Evolutionary conservation across 139 green algal genomes (phyloP).

Genomic region (Tetradesmus lagerheimii): DNA sequence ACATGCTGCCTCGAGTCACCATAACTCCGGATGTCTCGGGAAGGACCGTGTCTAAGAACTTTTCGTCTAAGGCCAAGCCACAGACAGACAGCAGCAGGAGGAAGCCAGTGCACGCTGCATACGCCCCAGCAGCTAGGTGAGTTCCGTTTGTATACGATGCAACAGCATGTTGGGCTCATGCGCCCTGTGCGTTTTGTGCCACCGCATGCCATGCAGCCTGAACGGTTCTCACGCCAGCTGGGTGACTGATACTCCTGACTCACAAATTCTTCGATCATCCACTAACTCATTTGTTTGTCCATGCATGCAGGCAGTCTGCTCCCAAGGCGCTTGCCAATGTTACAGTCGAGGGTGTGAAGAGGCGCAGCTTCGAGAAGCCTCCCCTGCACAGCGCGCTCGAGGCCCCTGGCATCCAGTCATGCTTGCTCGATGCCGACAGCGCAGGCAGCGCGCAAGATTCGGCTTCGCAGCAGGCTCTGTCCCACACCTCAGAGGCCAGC

Average conservation of each 20-base stretch:
- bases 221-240: neutral
- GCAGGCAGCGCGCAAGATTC: neutral
- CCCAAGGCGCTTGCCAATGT: neutral
- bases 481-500: neutral
- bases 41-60: neutral
- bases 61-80: neutral
- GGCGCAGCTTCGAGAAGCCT: conserved; percentile 1
- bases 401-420: neutral
- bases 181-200: neutral
- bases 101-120: neutral
- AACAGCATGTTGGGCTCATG: neutral
- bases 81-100: conserved; percentile 2
- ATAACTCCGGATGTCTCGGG: neutral
- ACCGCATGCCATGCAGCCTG: neutral
- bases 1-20: neutral
- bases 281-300: neutral
- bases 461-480: neutral
- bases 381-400: neutral
- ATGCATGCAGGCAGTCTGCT: neutral
- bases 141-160: neutral
- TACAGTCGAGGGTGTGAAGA: neutral
- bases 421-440: neutral
- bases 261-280: neutral
- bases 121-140: neutral
- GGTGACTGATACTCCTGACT: neutral